Evolutionary conservation across 306 rosid species (phyloP).

Genomic region (Luffa acutangula): DNA sequence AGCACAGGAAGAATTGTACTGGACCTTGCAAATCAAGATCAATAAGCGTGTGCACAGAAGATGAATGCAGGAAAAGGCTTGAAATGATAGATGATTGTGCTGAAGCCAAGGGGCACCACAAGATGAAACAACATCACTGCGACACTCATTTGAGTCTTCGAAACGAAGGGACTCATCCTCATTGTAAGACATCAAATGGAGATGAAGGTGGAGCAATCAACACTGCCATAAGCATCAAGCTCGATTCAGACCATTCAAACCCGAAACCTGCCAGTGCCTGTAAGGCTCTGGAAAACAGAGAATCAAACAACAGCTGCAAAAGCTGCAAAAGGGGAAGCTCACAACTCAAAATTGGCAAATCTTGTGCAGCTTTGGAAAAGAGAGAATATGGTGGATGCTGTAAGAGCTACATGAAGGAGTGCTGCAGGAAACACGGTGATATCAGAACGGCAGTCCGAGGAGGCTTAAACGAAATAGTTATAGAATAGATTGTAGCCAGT

Average conservation of each 20-base stretch:
- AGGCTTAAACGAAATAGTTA: slow-evolving; percentile 49
- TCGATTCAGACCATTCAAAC: slow-evolving; percentile 7
- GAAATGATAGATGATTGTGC: not conserved
- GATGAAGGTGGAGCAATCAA: slow-evolving; percentile 4
- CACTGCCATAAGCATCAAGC: slow-evolving; percentile 21
- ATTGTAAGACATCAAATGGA: not conserved
- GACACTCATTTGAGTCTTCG: not conserved
- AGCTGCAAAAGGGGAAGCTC: slow-evolving; percentile 14
- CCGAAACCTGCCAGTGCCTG: not conserved
- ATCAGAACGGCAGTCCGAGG: slow-evolving; percentile 32
- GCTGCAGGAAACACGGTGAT: slow-evolving; percentile 45
- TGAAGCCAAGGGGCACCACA: not conserved
- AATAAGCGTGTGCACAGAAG: not conserved
- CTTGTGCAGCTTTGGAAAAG: slow-evolving; percentile 41
- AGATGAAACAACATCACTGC: not conserved
- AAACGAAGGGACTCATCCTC: not conserved
- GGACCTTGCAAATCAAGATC: not conserved
- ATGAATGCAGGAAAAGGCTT: not conserved
- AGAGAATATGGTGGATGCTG: slow-evolving; percentile 63
- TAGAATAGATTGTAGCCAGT: slow-evolving; percentile 31
- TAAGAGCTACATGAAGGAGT: slow-evolving; percentile 76
- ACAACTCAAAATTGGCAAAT: slow-evolving; percentile 13
- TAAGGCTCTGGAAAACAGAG: not conserved
- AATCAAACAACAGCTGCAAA: slow-evolving; percentile 25
- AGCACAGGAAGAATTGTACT: not conserved